Evolutionary conservation across 768 basidiomycete species (phyloP), one percentile per base, ranked within the genome.

Genomic region (Suillus americanus): DNA sequence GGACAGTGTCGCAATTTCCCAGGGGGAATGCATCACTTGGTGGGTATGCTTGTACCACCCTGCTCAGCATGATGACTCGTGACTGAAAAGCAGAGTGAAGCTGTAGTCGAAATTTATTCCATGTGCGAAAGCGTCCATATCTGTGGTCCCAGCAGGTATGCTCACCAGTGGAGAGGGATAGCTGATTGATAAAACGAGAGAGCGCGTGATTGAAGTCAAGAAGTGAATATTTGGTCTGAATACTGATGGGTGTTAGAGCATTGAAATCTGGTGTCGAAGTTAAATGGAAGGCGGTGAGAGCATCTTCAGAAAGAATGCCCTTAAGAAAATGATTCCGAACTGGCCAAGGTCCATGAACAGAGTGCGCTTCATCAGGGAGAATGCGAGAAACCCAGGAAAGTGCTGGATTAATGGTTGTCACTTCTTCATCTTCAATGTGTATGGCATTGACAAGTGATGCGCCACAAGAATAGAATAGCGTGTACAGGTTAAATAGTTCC

Each of bases 131-230:
- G 43, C 6, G 20, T 8, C 43, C 20, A 9, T 20, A 10, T 18
- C 18, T 45, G 20, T 20, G 8, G 18, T 45, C 9, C 43, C 43
- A 45, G 43, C 3, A 9, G 18, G 43, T 45, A 45, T 20, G 43
- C 20, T 45, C 8, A 0, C 20, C 20, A 9, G 7, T 45, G 43
- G 20, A 45, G 43, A 45, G 38, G 12, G 38, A 40, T 2, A 10
- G 8, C 0, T 2, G 3, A 8, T 7, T n/a, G 20, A 59, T 61
- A 62, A 68, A 75, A 54, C 70, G 63, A 13, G 62, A 60, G 20
- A 78, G 64, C 1, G 71, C 69, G 1, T 71, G 38, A 6, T 63
- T 63, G 37, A 78, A 72, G 66, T 75, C 73, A 9, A 65, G 65
- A n/a, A 78, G 60, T 4, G 63, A 33, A 65, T 69, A 77, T 41